These are phyloP conservation scores for Aspergillus carlsbadensis DNA, from an alignment of 495 filamentous ascomycete genomes.

Conservation along the genomic window DNA sequence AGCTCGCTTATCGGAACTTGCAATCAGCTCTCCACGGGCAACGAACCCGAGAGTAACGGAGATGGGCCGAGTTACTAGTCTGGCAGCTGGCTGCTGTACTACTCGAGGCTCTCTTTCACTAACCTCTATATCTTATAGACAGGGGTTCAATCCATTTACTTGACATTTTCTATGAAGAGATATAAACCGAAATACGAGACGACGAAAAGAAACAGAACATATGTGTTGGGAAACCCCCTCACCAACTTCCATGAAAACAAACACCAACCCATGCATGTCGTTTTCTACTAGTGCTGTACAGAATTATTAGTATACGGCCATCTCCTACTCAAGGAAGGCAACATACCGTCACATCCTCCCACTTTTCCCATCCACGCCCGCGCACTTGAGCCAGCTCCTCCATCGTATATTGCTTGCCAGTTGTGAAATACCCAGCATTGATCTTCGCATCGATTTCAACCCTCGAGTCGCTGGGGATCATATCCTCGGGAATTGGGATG, in stretches of 20 bases:
- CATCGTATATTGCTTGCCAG: conserved; percentile 82
- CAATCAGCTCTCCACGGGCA: conserved; percentile 1
- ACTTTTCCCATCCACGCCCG: conserved; percentile 90
- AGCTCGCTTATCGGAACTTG: background rate
- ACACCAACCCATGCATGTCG: background rate
- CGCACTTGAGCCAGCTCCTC: conserved; percentile 82
- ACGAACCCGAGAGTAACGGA: conserved; percentile 5
- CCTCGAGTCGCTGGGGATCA: conserved; percentile 92
- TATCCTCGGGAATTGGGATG: conserved; percentile 87
- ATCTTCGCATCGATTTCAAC: conserved; percentile 99
- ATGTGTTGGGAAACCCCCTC: background rate
- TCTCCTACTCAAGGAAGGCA: background rate
- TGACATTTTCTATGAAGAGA: background rate
- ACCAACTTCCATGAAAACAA: background rate
- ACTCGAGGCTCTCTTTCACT: too few relatives aligned
- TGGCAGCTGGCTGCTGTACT: too few relatives aligned
- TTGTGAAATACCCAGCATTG: conserved; percentile 94
- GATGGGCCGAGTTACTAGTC: background rate
- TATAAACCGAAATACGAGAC: background rate
- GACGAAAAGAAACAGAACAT: background rate
- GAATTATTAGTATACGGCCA: background rate
- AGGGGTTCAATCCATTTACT: background rate
- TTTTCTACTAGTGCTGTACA: conserved; percentile 4
- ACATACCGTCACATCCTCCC: conserved; percentile 58
- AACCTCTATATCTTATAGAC: background rate